Conservation (phyloP, 1,284 basidiomycete genomes). For the Exsudoporus floridanus region DNA sequence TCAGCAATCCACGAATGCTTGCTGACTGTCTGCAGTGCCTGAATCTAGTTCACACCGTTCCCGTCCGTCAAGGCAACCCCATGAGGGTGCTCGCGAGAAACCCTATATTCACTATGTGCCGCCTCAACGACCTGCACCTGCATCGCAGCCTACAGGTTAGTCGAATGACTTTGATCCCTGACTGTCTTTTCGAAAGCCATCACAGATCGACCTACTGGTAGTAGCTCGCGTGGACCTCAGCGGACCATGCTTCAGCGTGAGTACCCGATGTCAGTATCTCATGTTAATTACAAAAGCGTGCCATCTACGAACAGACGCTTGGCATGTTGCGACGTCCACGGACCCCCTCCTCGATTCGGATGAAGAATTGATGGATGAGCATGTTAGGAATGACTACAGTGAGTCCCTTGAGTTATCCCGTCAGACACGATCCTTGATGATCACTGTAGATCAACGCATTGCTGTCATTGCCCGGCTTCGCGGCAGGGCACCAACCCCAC, state of each 20-base stretch:
- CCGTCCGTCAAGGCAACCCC: constrained; percentile 26
- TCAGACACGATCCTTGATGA: neutral
- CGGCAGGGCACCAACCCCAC: constrained; percentile 43
- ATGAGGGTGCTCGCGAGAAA: constrained; percentile 35
- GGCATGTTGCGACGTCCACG: constrained; percentile 58
- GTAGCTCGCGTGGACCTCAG: constrained; percentile 26
- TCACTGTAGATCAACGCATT: constrained; percentile 48
- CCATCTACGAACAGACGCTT: constrained; percentile 53
- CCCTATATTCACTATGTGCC: constrained; percentile 43
- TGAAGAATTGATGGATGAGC: constrained; percentile 63
- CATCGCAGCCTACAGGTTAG: constrained; percentile 23
- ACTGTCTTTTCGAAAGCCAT: constrained; percentile 5
- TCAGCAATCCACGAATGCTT: neutral
- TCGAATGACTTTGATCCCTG: neutral
- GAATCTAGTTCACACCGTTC: constrained; percentile 31
- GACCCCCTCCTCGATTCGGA: constrained; percentile 74
- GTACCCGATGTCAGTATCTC: constrained; percentile 4
- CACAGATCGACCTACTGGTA: constrained; percentile 24
- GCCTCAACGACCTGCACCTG: constrained; percentile 26
- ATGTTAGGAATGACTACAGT: constrained; percentile 65
- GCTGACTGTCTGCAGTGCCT: constrained; percentile 17
- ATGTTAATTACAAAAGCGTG: neutral
- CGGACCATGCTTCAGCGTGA: constrained; percentile 40
- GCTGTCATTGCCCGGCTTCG: constrained; percentile 46
- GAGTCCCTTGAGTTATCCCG: constrained; percentile 23